Evolutionary conservation across 805 yeast species (phyloP).

Genomic region (Zygosaccharomyces rouxii): DNA sequence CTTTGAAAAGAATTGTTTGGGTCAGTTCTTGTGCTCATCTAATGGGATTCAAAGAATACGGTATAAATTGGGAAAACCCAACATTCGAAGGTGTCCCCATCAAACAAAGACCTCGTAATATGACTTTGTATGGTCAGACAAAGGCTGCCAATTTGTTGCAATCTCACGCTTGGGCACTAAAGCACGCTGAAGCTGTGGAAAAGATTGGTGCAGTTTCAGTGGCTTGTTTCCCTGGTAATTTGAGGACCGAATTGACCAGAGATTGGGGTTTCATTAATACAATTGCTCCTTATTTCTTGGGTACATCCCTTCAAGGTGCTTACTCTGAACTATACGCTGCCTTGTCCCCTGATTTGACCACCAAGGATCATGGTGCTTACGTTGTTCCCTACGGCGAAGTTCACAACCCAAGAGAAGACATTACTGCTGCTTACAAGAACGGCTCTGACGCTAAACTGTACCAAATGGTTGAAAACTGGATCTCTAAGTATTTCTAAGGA

Average conservation of each 20-base stretch:
- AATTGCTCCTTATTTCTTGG: constrained; percentile 13
- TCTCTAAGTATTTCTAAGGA: constrained; percentile 9
- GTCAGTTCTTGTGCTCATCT: constrained; percentile 37
- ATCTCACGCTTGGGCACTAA: constrained; percentile 36
- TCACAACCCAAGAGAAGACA: constrained; percentile 31
- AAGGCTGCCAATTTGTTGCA: constrained; percentile 37
- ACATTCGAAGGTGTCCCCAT: constrained; percentile 20
- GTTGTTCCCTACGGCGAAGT: constrained; percentile 36
- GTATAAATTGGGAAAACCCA: constrained; percentile 34
- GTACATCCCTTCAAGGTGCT: constrained; percentile 35
- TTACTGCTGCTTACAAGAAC: constrained; percentile 24
- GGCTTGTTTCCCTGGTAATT: constrained; percentile 37
- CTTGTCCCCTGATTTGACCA: constrained; percentile 33
- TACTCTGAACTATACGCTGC: constrained; percentile 39
- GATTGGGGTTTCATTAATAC: constrained; percentile 18
- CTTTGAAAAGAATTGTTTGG: constrained; percentile 38
- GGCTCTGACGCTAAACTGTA: constrained; percentile 31
- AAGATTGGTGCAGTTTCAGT: constrained; percentile 33
- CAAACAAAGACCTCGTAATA: constrained; percentile 18
- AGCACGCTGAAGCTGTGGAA: constrained; percentile 23
- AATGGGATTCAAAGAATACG: constrained; percentile 28
- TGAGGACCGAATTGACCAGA: constrained; percentile 34
- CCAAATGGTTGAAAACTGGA: constrained; percentile 23
- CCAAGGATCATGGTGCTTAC: constrained; percentile 33
- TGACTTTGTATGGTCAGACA: constrained; percentile 37